Evolutionary conservation across 371 early-diverging fungal genomes (phyloP).

Genomic region (Batkoa obscura): DNA sequence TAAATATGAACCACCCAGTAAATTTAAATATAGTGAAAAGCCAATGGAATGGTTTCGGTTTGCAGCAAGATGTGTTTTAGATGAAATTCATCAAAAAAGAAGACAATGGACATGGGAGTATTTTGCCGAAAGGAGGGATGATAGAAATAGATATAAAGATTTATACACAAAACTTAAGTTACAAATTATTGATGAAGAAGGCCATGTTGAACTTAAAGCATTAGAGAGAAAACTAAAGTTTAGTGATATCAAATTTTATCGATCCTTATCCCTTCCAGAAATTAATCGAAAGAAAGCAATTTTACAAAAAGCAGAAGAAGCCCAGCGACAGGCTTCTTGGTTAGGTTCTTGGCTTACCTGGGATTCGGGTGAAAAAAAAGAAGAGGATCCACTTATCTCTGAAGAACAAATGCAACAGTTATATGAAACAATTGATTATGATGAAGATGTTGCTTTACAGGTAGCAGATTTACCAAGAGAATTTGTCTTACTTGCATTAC

Average conservation of each 20-base stretch:
- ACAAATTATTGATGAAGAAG: constrained; percentile 19
- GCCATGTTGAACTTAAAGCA: constrained; percentile 30
- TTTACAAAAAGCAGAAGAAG: constrained; percentile 20
- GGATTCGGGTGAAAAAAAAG: constrained; percentile 20
- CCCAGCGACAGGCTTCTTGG: neutral
- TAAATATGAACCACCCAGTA: constrained; percentile 55
- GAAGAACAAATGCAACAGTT: constrained; percentile 70
- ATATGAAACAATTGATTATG: constrained; percentile 88
- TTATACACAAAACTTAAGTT: constrained; percentile 51
- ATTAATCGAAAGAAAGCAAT: constrained; percentile 54
- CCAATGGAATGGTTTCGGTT: constrained; percentile 74
- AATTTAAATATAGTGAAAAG: constrained; percentile 52
- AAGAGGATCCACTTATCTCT: constrained; percentile 25
- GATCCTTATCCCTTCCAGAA: constrained; percentile 55
- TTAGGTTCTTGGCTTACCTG: constrained; percentile 38
- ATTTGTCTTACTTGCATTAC: constrained; percentile 40
- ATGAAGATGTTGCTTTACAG: constrained; percentile 49
- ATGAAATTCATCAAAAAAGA: constrained; percentile 74
- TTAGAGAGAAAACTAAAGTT: constrained; percentile 64
- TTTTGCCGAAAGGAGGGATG: constrained; percentile 62
- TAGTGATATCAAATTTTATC: constrained; percentile 78
- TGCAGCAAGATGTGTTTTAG: constrained; percentile 52
- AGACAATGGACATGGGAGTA: constrained; percentile 73
- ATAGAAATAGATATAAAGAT: constrained; percentile 55
- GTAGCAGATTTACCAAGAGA: constrained; percentile 61